Base-by-base conservation (phyloP, 306 rosid genomes). In the Betula pendula region DNA sequence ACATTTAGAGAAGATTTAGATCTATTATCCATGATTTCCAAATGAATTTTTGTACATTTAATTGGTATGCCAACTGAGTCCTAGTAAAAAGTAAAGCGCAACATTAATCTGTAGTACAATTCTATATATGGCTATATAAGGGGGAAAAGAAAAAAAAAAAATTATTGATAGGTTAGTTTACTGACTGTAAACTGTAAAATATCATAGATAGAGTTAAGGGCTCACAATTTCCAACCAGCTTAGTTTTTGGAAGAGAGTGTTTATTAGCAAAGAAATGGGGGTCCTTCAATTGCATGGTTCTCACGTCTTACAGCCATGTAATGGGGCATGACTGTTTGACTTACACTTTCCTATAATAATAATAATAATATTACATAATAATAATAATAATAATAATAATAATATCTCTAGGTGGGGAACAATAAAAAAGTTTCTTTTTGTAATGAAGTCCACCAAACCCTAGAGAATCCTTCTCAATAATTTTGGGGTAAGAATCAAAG, bases 251-350 rank as follows among this genome's bases (percentile, higher is more conserved):
- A 47, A 80, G 69, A 80, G 79, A 43, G 24, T 73, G 73, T 68
- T 63, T 72, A 73, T 22, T 22, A 55, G 68, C 74, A 79, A 82
- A 75, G 58, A 58, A 76, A 87, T 66, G 89, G 88, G 88, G 81
- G 74, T 87, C 93, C 82, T 65, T 74, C 17, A 44, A 52, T 70
- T 75, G 79, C 69, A 65, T 71, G 49, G 49, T 51, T 56, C 72
- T 73, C 83, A 81, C 81, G 83, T 84, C 86, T 74, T 84, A 89
- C 87, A 86, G 91, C 94, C 79, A 78, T 42, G 81, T 31, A 43
- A 78, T 87, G 92, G 90, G 89, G 88, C 90, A 44, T 43, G 17
- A 35, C 63, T 24, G 52, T 82, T 75, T 79, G 87, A 86, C 86
- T 87, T 78, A n/a, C n/a, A n/a, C n/a, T n/a, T n/a, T n/a, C n/a